These are phyloP conservation scores for Fistulifera solaris DNA, from an alignment of 108 stramenopile species.

Conservation along the genomic window DNA sequence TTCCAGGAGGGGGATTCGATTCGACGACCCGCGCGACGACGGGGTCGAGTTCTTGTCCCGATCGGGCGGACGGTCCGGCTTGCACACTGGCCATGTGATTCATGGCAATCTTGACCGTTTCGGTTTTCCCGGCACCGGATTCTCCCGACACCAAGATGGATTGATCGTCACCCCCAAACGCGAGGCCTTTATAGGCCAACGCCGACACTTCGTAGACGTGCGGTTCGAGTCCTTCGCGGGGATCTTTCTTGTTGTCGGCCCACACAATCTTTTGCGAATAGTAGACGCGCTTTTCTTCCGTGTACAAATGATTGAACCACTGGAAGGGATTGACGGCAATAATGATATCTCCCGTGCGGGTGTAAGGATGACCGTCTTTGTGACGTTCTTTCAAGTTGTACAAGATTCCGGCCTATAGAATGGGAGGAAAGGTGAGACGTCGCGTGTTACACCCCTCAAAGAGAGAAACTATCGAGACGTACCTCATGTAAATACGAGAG, in stretches of 20 bases:
- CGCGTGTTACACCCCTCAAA: no score
- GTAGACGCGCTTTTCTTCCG: constrained; percentile 33
- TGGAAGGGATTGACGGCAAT: constrained; percentile 85
- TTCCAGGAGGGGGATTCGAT: constrained; percentile 78
- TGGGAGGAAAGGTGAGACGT: constrained; percentile 25
- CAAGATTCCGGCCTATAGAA: constrained; percentile 70
- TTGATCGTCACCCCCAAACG: constrained; percentile 41
- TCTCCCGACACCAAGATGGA: constrained; percentile 86
- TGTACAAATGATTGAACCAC: constrained; percentile 58
- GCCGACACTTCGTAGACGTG: constrained; percentile 61
- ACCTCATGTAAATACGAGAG: constrained; percentile 86
- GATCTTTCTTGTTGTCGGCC: constrained; percentile 22
- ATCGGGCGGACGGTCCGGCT: no score
- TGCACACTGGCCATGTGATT: constrained; percentile 73
- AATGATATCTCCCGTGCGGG: constrained; percentile 79
- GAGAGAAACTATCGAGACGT: constrained; percentile 6
- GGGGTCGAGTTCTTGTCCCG: constrained; percentile 6
- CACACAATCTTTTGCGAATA: constrained; percentile 45
- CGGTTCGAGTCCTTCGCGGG: constrained; percentile 24
- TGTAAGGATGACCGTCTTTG: constrained; percentile 59
- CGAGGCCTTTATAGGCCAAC: constrained; percentile 46
- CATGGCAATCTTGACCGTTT: constrained; percentile 84
- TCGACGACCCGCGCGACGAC: constrained; percentile 52
- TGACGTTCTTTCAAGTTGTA: constrained; percentile 82
- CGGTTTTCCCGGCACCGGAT: constrained; percentile 79